Conservation (phyloP, 495 filamentous ascomycete species). For the Hypoxylon rickii region DNA sequence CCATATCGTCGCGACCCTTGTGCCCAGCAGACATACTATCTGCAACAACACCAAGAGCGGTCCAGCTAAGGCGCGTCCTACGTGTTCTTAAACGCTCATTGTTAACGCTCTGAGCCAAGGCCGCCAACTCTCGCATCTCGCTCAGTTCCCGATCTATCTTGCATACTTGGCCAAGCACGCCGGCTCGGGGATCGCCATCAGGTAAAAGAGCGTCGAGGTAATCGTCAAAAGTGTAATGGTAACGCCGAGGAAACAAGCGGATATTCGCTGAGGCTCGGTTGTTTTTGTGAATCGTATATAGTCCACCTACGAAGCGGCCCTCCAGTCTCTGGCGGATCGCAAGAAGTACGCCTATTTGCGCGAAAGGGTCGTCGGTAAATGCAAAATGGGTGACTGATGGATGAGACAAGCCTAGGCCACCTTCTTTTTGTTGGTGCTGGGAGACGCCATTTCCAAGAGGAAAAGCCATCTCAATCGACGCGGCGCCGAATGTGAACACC, state of each 20-base stretch:
- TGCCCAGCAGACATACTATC: not conserved
- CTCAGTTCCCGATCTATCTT: conserved; percentile 42
- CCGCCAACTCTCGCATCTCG: conserved; percentile 47
- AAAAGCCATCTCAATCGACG: conserved; percentile 44
- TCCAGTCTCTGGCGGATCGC: conserved; percentile 42
- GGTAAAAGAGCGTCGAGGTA: conserved; percentile 39
- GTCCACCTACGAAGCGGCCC: conserved; percentile 41
- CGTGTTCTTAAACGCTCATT: conserved; percentile 25
- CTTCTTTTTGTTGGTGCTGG: conserved; percentile 14
- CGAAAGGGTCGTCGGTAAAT: conserved; percentile 41
- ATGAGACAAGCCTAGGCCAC: conserved; percentile 1
- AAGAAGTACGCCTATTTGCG: conserved; percentile 41
- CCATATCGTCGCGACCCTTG: conserved; percentile 1
- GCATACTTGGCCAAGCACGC: conserved; percentile 26
- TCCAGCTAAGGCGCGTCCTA: conserved; percentile 42
- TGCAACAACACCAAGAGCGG: conserved; percentile 35
- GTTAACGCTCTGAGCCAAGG: conserved; percentile 37
- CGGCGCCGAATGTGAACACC: conserved; percentile 50
- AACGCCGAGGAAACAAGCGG: conserved; percentile 7
- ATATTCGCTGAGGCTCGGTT: not conserved
- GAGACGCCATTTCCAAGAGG: conserved; percentile 35
- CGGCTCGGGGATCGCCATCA: conserved; percentile 33
- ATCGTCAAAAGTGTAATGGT: conserved; percentile 15
- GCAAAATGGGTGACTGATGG: conserved; percentile 46
- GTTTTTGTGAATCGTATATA: conserved; percentile 39